These are phyloP conservation scores for Kodamaea kaohsiungensis DNA, from an alignment of 805 yeast genomes.

Conservation along the genomic window DNA sequence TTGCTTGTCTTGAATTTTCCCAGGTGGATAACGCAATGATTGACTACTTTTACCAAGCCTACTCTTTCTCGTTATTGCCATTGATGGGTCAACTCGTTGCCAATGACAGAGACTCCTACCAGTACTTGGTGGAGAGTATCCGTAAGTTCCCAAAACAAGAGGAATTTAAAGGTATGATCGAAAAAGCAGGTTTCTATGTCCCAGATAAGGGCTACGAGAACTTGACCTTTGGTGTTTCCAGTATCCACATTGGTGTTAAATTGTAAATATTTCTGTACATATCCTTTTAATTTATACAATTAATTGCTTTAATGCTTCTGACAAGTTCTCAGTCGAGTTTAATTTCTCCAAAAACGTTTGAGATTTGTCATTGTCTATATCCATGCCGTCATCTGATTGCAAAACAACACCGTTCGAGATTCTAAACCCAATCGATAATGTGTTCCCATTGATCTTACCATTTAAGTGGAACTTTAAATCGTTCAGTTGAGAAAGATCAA, in stretches of 20 bases:
- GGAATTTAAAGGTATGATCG: constrained; percentile 85
- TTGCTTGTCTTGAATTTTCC: constrained; percentile 93
- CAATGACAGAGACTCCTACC: constrained; percentile 93
- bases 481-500: constrained; percentile 23
- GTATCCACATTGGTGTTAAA: constrained; percentile 94
- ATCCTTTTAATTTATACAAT: not conserved
- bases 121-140: constrained; percentile 93
- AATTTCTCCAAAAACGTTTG: constrained; percentile 26
- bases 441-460: constrained; percentile 16
- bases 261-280: constrained; percentile 38
- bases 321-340: constrained; percentile 34
- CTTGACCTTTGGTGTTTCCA: constrained; percentile 92
- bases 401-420: constrained; percentile 33
- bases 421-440: constrained; percentile 21
- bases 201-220: constrained; percentile 90
- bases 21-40: constrained; percentile 81
- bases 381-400: constrained; percentile 20
- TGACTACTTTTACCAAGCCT: constrained; percentile 78
- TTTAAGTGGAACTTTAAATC: constrained; percentile 25
- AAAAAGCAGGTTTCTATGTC: constrained; percentile 90
- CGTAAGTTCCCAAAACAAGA: constrained; percentile 91
- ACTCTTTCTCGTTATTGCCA: constrained; percentile 86
- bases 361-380: constrained; percentile 16
- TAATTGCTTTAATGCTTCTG: constrained; percentile 17
- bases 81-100: constrained; percentile 95